Conservation (phyloP, 2,329 filamentous ascomycete species). For the Phaeosphaeria sp. region DNA sequence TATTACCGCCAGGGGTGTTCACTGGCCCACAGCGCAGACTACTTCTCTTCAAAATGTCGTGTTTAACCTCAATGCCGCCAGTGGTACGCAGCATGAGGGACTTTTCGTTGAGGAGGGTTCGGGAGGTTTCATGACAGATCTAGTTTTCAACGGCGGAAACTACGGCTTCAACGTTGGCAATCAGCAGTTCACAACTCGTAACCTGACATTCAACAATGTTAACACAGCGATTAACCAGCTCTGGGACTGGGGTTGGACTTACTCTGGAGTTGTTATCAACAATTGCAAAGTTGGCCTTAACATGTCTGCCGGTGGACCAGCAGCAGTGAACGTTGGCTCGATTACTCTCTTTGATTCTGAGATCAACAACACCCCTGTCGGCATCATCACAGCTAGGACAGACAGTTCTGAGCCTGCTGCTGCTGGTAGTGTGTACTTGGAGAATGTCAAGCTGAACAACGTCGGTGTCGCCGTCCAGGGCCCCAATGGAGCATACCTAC, state of each 20-base stretch:
- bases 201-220: conserved; percentile 60
- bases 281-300: conserved; percentile 62
- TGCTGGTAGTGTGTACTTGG: conserved; percentile 60
- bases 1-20: conserved; percentile 54
- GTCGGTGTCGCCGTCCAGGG: conserved; percentile 45
- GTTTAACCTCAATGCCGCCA: conserved; percentile 51
- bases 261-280: conserved; percentile 57
- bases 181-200: conserved; percentile 63
- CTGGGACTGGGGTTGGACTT: conserved; percentile 68
- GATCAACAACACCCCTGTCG: conserved; percentile 58
- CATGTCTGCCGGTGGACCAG: conserved; percentile 48
- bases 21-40: conserved; percentile 56
- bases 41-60: conserved; percentile 54
- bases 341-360: conserved; percentile 64
- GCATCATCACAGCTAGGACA: conserved; percentile 57
- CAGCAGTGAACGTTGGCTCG: conserved; percentile 58
- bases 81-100: conserved; percentile 56
- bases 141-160: conserved; percentile 53
- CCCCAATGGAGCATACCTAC: conserved; percentile 31
- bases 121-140: conserved; percentile 55
- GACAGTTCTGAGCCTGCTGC: conserved; percentile 51
- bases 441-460: conserved; percentile 64
- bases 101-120: conserved; percentile 54
- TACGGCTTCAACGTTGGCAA: conserved; percentile 53
- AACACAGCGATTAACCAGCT: conserved; percentile 62